Percentiles rank a stretch among this genome's conserved stretches.
phyloP scores from a whole-genome alignment of 345 rosid genomes.

The Rubroshorea leprosula region DNA sequence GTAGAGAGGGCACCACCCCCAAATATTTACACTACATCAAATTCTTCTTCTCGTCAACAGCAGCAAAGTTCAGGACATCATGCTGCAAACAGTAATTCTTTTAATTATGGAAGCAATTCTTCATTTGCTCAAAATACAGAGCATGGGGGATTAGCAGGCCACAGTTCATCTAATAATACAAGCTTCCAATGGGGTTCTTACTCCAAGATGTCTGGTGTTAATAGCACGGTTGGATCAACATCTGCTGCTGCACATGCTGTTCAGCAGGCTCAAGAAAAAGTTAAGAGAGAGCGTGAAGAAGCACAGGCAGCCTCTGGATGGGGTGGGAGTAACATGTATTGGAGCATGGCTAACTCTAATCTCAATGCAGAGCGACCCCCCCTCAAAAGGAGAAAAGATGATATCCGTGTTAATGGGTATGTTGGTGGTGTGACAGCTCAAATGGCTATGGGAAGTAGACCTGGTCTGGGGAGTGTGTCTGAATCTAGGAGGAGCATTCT shows the following conservation, averaged over 20 bases:
- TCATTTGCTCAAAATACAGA: constrained; percentile 4
- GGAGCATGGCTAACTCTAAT: constrained; percentile 22
- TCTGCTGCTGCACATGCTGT: constrained; percentile 21
- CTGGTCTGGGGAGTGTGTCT: constrained; percentile 22
- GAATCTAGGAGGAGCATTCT: constrained; percentile 28
- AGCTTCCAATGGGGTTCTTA: constrained; percentile 26
- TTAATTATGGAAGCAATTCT: constrained; percentile 22
- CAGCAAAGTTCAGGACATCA: constrained; percentile 36
- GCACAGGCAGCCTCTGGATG: constrained; percentile 20
- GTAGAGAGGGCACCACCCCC: constrained; percentile 67
- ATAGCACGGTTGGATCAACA: constrained; percentile 24
- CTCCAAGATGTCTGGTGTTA: constrained; percentile 22
- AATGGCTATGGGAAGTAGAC: constrained; percentile 26
- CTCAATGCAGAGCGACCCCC: constrained; percentile 27
- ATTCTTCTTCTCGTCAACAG: constrained; percentile 35
- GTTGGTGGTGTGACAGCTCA: constrained; percentile 29
- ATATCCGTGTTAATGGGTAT: constrained; percentile 18
- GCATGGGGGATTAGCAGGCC: no score
- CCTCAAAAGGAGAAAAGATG: constrained; percentile 39
- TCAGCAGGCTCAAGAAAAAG: constrained; percentile 32
- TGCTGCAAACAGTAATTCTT: constrained; percentile 22
- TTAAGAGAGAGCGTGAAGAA: constrained; percentile 39
- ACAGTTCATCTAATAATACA: no score
- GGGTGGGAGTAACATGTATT: constrained; percentile 21
- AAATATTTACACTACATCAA: constrained; percentile 35